Conservation (phyloP, 805 yeast species). For the Saccharomyces eubayanus region DNA sequence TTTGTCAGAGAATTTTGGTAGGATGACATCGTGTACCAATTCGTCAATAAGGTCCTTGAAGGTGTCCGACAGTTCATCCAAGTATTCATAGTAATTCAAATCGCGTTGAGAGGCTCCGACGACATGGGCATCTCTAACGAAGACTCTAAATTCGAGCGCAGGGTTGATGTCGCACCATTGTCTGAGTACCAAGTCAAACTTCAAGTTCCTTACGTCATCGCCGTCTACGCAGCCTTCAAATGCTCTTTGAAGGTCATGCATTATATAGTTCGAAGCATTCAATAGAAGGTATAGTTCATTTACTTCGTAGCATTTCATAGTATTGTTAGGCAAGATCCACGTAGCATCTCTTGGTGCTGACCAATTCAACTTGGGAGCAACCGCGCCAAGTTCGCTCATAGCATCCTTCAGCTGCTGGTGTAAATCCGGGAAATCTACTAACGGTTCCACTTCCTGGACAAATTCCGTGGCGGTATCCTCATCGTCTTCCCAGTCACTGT, state of each 20-base stretch:
- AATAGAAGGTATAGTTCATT: conserved; percentile 73
- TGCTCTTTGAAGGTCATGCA: conserved; percentile 73
- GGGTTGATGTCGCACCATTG: conserved; percentile 83
- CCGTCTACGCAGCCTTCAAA: conserved; percentile 43
- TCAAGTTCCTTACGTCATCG: conserved; percentile 25
- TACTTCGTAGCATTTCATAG: conserved; percentile 60
- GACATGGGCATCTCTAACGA: conserved; percentile 54
- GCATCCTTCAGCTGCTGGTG: conserved; percentile 43
- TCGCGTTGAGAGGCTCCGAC: conserved; percentile 82
- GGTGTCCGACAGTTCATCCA: conserved; percentile 43
- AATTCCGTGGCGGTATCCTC: conserved; percentile 16
- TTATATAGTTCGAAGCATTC: conserved; percentile 80
- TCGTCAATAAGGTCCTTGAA: conserved; percentile 41
- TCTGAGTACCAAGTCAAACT: conserved; percentile 62
- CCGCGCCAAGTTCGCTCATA: conserved; percentile 47
- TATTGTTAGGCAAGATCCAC: conserved; percentile 79
- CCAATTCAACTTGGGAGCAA: conserved; percentile 92
- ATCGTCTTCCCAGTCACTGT: conserved; percentile 65
- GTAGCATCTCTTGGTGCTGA: conserved; percentile 91
- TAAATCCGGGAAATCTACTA: conserved; percentile 46
- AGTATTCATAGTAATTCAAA: conserved; percentile 68
- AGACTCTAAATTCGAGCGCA: conserved; percentile 84
- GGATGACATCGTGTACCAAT: conserved; percentile 45
- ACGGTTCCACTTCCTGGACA: conserved; percentile 33
- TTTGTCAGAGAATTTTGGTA: conserved; percentile 44